Percentiles rank a stretch among this genome's conserved stretches.
Conservation (phyloP, 208 protist species). For the Angomonas ambiguus region DNA sequence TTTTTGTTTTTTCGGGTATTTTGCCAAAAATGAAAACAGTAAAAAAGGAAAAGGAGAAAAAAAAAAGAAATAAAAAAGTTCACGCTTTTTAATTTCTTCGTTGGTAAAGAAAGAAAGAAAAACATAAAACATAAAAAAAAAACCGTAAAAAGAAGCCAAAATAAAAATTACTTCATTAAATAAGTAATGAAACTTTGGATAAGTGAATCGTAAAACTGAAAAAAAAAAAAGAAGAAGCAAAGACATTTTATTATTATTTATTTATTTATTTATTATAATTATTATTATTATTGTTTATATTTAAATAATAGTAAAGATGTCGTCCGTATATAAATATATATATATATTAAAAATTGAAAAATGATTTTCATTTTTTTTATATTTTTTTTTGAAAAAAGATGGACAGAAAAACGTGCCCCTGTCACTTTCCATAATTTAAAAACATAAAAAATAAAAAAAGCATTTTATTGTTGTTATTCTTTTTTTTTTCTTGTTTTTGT, state of each 20-base stretch:
- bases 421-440: neutral
- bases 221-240: conserved; percentile 10
- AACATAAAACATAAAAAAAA: neutral
- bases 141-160: conserved; percentile 1
- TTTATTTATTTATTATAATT: too few species aligned
- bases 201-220: neutral
- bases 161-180: neutral
- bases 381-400: too few species aligned
- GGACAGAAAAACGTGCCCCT: too few species aligned
- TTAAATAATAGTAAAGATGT: too few species aligned
- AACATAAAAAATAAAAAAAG: conserved; percentile 2
- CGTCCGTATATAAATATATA: conserved; percentile 4
- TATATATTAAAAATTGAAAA: too few species aligned
- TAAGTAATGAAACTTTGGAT: neutral
- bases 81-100: neutral
- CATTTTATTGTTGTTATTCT: neutral
- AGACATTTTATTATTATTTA: neutral
- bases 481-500: too few species aligned
- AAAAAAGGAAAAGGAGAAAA: neutral
- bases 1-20: neutral
- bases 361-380: neutral
- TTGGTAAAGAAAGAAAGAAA: neutral
- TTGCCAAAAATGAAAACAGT: conserved; percentile 3
- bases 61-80: neutral
- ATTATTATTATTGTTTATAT: too few species aligned